Evolutionary conservation across 805 yeast genomes (phyloP), one percentile per base, ranked within the genome.

Genomic region (Candida hungchunana): DNA sequence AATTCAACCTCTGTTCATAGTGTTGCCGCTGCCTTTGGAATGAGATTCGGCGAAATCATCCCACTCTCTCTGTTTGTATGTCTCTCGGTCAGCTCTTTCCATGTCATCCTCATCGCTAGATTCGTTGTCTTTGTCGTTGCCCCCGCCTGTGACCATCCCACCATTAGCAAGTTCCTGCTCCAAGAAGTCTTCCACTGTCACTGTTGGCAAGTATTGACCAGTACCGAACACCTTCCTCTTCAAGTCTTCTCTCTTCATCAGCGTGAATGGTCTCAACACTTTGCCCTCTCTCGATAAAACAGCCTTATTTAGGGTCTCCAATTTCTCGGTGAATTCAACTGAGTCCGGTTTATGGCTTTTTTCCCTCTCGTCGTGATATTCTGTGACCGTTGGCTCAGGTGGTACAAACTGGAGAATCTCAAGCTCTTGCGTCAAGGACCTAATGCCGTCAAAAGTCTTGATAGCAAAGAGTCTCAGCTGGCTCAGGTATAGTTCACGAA

Each of bases 141-240:
- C 53, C 58, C 78, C 54, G 59, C 76, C 55, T 51, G 65, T 64
- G 26, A 75, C 66, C 69, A 89, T 82, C 37, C 90, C 89, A 2
- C 96, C 96, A 50, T 83, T 79, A 14, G 79, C 78, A 43, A 84
- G 66, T 55, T 93, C 98, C 48, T 86, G 77, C 31, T 88, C 95
- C 34, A 93, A 65, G 42, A 83, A 80, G 49, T 93, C 97, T 46
- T 93, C 98, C 0, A 93, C 88, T 0, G 95, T 68, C 93, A 93
- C 86, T 0, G 97, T 86, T 3, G 98, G 98, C 19, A 90, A 67
- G 18, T 72, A 77, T 60, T 93, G 97, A 1, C 97, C 98, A 3
- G 94, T 86, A 2, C 97, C 96, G 48, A 75, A 77, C 0, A 89
- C 96, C 49, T 79, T 75, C 21, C 68, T 63, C 39, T 71, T 66